Conservation (phyloP, 257 asterid genomes). For the Asclepias syriaca region DNA sequence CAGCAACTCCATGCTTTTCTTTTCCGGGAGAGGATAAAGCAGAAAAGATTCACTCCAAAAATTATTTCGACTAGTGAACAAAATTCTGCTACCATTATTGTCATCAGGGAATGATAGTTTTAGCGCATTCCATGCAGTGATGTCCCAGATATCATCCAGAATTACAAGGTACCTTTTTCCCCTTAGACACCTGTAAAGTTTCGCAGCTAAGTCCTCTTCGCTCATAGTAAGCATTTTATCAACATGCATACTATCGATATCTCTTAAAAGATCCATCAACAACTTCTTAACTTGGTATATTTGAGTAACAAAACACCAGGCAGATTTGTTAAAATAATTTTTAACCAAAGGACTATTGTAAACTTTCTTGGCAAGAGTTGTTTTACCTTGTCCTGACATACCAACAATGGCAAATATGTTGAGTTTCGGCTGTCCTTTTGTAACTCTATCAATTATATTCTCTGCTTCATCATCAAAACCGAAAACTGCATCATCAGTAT, state of each 20-base stretch:
- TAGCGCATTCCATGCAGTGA: not conserved
- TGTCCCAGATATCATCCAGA: no score
- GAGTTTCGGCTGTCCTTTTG: no score
- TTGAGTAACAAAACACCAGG: not conserved
- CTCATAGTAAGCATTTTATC: not conserved
- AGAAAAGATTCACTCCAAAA: not conserved
- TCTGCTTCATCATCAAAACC: constrained; percentile 1
- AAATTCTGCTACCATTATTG: no score
- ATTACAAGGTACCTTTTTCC: no score
- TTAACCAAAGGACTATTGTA: not conserved
- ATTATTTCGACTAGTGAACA: no score
- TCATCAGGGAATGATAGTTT: constrained; percentile 12
- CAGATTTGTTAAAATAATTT: not conserved
- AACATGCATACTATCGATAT: not conserved
- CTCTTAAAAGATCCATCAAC: not conserved
- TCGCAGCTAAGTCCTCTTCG: no score
- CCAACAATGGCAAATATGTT: no score
- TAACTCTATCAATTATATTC: not conserved
- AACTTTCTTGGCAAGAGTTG: not conserved
- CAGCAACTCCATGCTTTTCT: constrained; percentile 14
- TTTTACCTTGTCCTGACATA: not conserved
- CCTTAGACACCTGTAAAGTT: no score
- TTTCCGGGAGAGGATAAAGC: not conserved
- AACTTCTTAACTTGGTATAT: no score
- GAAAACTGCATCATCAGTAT: not conserved